These are phyloP conservation scores for Coffea canephora DNA, from an alignment of 257 asterid genomes.

Conservation along the genomic window DNA sequence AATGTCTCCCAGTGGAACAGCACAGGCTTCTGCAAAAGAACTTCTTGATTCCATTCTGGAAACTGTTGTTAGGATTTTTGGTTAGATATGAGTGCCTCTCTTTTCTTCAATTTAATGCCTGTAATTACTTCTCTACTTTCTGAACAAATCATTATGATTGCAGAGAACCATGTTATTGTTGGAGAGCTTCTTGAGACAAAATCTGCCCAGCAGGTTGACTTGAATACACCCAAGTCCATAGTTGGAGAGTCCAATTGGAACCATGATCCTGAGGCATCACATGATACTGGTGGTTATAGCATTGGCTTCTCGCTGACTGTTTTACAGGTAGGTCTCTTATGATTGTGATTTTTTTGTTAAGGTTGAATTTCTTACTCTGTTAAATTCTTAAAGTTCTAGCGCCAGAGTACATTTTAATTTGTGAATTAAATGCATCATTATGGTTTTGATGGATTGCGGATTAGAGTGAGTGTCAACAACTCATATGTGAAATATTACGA, in stretches of 20 bases:
- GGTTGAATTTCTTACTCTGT: slow-evolving; percentile 13
- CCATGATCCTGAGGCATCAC: slow-evolving; percentile 73
- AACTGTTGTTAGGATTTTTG: slow-evolving; percentile 73
- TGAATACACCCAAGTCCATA: slow-evolving; percentile 86
- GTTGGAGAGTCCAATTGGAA: slow-evolving; percentile 74
- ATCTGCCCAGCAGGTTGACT: slow-evolving; percentile 75
- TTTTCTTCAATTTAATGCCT: slow-evolving; percentile 14
- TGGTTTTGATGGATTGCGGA: slow-evolving; percentile 18
- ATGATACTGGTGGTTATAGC: slow-evolving; percentile 91
- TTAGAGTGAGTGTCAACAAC: slow-evolving; percentile 99
- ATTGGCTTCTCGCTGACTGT: slow-evolving; percentile 89
- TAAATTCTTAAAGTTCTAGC: slow-evolving; percentile 4
- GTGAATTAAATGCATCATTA: not conserved
- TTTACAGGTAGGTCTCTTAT: slow-evolving; percentile 62
- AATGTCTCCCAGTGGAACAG: slow-evolving; percentile 94
- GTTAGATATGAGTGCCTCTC: slow-evolving; percentile 43
- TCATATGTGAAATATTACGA: slow-evolving; percentile 95
- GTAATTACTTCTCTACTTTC: not conserved
- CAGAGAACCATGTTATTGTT: slow-evolving; percentile 97
- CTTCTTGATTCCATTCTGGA: slow-evolving; percentile 89
- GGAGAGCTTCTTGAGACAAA: slow-evolving; percentile 96
- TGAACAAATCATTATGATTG: slow-evolving; percentile 16
- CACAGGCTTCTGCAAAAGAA: slow-evolving; percentile 82
- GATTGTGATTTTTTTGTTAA: slow-evolving; percentile 18
- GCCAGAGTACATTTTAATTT: not conserved